phyloP scores from a whole-genome alignment of 2,329 filamentous ascomycete genomes.

The Fusarium sulawesiense region DNA sequence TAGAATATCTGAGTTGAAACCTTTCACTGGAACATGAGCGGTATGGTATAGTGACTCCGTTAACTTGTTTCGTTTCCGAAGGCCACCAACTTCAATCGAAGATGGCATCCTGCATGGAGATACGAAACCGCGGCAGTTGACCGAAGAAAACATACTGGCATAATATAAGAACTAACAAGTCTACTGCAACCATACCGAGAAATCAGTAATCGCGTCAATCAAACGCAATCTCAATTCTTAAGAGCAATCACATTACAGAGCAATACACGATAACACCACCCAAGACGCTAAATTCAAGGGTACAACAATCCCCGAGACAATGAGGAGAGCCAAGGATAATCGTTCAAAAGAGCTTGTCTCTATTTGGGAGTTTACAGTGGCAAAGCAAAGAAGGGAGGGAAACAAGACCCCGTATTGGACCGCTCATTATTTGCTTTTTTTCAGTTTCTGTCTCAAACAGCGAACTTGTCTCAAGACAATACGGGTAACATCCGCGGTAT shows the following conservation, averaged over 20 bases:
- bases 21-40: background rate
- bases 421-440: slow-evolving; percentile 9
- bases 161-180: background rate
- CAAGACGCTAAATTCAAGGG: background rate
- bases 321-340: background rate
- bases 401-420: background rate
- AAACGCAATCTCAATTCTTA: background rate
- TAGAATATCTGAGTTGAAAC: background rate
- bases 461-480: background rate
- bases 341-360: background rate
- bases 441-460: background rate
- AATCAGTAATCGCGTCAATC: background rate
- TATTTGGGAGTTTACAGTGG: background rate
- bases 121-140: too few species aligned
- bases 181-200: background rate
- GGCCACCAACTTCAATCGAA: background rate
- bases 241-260: background rate
- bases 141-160: background rate
- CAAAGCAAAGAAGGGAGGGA: slow-evolving; percentile 11
- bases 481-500: background rate
- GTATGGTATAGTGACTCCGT: background rate
- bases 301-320: background rate
- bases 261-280: background rate
- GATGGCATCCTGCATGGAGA: background rate
- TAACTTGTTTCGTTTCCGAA: background rate